These are phyloP conservation scores for Silene coronaria DNA, from an alignment of 179 eudicot genomes.

Conservation along the genomic window DNA sequence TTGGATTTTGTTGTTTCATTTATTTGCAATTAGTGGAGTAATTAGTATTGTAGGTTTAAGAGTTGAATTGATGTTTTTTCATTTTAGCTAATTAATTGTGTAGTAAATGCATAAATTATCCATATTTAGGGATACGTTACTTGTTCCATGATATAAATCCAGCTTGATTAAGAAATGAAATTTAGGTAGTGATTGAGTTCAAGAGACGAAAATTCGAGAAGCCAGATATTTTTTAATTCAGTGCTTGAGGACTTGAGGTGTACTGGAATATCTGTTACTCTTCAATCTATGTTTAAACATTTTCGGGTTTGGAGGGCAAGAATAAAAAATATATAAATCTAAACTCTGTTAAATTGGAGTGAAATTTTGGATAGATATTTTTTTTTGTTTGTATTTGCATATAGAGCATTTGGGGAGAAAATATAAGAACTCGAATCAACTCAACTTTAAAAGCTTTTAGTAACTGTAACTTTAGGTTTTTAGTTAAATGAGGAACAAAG, in stretches of 20 bases:
- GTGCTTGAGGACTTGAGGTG: not conserved
- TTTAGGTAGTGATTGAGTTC: not conserved
- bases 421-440: not conserved
- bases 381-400: not conserved
- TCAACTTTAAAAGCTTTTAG: not conserved
- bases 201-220: not conserved
- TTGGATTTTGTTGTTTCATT: no score
- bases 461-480: not conserved
- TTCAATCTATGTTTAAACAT: not conserved
- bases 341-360: not conserved
- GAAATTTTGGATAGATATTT: not conserved
- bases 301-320: not conserved
- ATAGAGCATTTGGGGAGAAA: not conserved
- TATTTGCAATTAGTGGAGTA: not conserved
- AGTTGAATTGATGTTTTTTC: not conserved
- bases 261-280: not conserved
- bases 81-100: not conserved
- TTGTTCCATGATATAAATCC: not conserved
- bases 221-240: not conserved
- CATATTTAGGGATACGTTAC: not conserved
- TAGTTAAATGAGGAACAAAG: no score
- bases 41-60: not conserved
- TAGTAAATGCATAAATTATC: not conserved
- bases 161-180: not conserved
- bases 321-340: not conserved